Evolutionary conservation across 768 basidiomycete genomes (phyloP).

Genomic region (Porpolomopsis calyptriformis): DNA sequence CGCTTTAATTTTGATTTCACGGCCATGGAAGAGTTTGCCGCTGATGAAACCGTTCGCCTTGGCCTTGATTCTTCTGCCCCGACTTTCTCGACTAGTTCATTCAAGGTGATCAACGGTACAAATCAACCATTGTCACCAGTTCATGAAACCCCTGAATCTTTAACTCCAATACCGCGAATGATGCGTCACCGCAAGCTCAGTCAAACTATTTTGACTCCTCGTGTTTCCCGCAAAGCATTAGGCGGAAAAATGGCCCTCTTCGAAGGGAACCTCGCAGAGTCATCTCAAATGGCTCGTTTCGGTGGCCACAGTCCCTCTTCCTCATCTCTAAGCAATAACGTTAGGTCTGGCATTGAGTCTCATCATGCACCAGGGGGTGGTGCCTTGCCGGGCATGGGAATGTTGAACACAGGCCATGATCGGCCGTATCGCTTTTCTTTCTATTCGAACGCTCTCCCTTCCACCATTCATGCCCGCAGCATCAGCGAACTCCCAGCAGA

Average conservation of each 20-base stretch:
- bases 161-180: conserved; percentile 21
- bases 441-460: conserved; percentile 85
- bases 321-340: neutral
- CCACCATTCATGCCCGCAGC: conserved; percentile 91
- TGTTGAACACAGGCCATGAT: conserved; percentile 54
- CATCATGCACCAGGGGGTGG: conserved; percentile 14
- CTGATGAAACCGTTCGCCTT: conserved; percentile 52
- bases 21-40: conserved; percentile 68
- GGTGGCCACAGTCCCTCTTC: conserved; percentile 6
- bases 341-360: conserved; percentile 13
- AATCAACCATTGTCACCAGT: conserved; percentile 10
- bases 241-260: conserved; percentile 88
- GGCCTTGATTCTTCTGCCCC: conserved; percentile 43
- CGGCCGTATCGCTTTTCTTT: conserved; percentile 97
- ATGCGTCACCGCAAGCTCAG: conserved; percentile 79
- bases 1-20: conserved; percentile 61
- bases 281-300: conserved; percentile 34
- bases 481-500: conserved; percentile 90
- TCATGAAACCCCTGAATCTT: conserved; percentile 13
- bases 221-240: conserved; percentile 44
- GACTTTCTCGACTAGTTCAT: conserved; percentile 27
- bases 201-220: conserved; percentile 64
- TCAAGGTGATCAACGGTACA: conserved; percentile 8
- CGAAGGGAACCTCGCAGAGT: conserved; percentile 47
- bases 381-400: conserved; percentile 18